These are phyloP conservation scores for Rubus parviflorus DNA, from an alignment of 306 rosid genomes.

Conservation along the genomic window DNA sequence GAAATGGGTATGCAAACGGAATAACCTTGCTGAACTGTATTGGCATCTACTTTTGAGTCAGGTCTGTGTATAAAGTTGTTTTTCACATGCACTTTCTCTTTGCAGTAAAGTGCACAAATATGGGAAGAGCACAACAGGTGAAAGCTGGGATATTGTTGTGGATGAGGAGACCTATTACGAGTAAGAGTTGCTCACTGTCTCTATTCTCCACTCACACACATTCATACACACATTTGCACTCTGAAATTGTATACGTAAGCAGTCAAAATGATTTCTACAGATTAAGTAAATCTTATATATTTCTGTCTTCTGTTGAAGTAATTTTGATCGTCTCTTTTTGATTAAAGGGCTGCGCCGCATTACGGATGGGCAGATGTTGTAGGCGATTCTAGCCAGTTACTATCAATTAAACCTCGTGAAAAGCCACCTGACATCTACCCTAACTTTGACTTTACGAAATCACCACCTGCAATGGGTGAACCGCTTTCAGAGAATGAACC, in stretches of 20 bases:
- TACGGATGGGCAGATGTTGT: conserved; percentile 98
- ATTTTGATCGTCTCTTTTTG: conserved; percentile 12
- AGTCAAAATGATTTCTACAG: not conserved
- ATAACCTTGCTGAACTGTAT: conserved; percentile 10
- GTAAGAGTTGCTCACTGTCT: conserved; percentile 44
- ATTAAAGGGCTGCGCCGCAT: conserved; percentile 87
- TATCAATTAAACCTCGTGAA: conserved; percentile 75
- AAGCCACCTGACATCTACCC: conserved; percentile 87
- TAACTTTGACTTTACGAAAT: conserved; percentile 59
- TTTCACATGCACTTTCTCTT: conserved; percentile 17
- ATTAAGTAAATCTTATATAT: not conserved
- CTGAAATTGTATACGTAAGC: not conserved
- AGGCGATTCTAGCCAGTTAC: conserved; percentile 83
- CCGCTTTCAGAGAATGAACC: conserved; percentile 35
- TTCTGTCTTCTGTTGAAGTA: not conserved
- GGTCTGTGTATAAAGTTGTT: conserved; percentile 3
- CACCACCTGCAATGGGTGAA: conserved; percentile 21
- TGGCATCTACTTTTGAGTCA: not conserved
- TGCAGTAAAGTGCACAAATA: conserved; percentile 96
- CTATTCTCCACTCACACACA: not conserved
- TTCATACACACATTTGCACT: not conserved
- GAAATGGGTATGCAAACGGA: conserved; percentile 70
- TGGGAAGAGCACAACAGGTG: conserved; percentile 95
- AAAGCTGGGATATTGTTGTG: conserved; percentile 94
- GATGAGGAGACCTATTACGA: conserved; percentile 94